Conservation (phyloP, 495 filamentous ascomycete species). For the Usnea hakonensis region DNA sequence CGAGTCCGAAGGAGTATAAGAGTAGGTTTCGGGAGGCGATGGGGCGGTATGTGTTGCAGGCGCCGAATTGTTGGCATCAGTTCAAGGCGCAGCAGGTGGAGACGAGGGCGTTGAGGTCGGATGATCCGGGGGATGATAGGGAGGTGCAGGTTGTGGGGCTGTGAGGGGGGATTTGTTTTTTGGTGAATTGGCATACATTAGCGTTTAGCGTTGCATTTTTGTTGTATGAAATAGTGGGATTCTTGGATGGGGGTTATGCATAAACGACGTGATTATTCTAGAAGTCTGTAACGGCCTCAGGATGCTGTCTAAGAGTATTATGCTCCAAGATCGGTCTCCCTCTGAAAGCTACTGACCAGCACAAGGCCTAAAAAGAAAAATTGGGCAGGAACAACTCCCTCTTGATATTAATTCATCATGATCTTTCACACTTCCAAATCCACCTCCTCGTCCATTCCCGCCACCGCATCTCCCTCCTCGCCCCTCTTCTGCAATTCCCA, state of each 20-base stretch:
- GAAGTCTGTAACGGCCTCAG: background rate
- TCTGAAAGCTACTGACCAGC: background rate
- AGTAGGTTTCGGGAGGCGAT: slow-evolving; percentile 93
- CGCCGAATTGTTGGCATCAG: slow-evolving; percentile 70
- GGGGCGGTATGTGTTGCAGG: slow-evolving; percentile 77
- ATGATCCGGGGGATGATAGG: slow-evolving; percentile 25
- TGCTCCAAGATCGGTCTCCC: background rate
- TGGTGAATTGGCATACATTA: no score
- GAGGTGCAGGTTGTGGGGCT: slow-evolving; percentile 15
- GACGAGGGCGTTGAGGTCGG: slow-evolving; percentile 31
- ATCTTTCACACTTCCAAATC: background rate
- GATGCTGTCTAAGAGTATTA: background rate
- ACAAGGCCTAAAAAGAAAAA: background rate
- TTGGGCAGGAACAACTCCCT: background rate
- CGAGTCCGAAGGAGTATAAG: slow-evolving; percentile 96
- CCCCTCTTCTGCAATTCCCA: slow-evolving; percentile 17
- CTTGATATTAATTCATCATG: background rate
- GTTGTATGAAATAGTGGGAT: background rate
- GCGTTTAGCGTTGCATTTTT: slow-evolving; percentile 4
- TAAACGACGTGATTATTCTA: background rate
- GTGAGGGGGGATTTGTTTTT: background rate
- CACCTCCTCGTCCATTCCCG: background rate
- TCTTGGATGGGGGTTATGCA: background rate
- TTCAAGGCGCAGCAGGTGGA: slow-evolving; percentile 49
- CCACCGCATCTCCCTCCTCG: slow-evolving; percentile 1